These are phyloP conservation scores for Sordariomycetes sp. DNA, from an alignment of 2,329 filamentous ascomycete genomes.

Conservation along the genomic window DNA sequence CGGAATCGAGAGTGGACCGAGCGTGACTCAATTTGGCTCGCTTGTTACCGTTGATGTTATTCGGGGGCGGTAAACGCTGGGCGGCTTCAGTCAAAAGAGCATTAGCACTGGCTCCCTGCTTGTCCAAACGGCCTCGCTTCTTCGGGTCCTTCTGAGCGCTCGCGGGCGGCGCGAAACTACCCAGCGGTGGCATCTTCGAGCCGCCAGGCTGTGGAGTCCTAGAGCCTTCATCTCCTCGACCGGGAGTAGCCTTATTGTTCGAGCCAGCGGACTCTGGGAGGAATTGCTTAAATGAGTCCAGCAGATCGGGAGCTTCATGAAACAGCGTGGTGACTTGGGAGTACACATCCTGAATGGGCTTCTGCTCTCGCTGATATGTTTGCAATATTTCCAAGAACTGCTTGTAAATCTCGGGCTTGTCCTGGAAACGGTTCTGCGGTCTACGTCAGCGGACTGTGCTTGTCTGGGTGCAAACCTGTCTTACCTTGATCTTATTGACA, in stretches of 20 bases:
- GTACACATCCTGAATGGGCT: slow-evolving; percentile 97
- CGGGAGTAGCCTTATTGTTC: slow-evolving; percentile 42
- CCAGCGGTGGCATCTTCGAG: slow-evolving; percentile 84
- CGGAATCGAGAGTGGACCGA: slow-evolving; percentile 47
- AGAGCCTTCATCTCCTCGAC: slow-evolving; percentile 25
- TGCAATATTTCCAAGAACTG: slow-evolving; percentile 97
- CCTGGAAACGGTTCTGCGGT: slow-evolving; percentile 85
- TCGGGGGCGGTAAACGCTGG: slow-evolving; percentile 17
- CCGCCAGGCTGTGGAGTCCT: slow-evolving; percentile 43
- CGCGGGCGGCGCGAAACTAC: slow-evolving; percentile 77
- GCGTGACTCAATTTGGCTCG: slow-evolving; percentile 68
- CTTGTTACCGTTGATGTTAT: slow-evolving; percentile 38
- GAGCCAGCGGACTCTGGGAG: slow-evolving; percentile 70
- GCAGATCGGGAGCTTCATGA: slow-evolving; percentile 81
- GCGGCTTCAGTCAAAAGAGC: slow-evolving; percentile 34
- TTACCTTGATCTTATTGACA: slow-evolving; percentile 98
- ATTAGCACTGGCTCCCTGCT: slow-evolving; percentile 38
- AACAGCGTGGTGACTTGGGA: slow-evolving; percentile 93
- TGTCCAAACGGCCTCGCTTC: slow-evolving; percentile 65
- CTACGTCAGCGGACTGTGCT: no score
- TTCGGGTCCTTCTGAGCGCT: slow-evolving; percentile 86
- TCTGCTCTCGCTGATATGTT: slow-evolving; percentile 95
- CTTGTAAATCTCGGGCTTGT: slow-evolving; percentile 97
- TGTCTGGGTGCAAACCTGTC: no score
- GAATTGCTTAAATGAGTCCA: slow-evolving; percentile 99